Evolutionary conservation across 441 rosid species (phyloP).

Genomic region (Hura crepitans): DNA sequence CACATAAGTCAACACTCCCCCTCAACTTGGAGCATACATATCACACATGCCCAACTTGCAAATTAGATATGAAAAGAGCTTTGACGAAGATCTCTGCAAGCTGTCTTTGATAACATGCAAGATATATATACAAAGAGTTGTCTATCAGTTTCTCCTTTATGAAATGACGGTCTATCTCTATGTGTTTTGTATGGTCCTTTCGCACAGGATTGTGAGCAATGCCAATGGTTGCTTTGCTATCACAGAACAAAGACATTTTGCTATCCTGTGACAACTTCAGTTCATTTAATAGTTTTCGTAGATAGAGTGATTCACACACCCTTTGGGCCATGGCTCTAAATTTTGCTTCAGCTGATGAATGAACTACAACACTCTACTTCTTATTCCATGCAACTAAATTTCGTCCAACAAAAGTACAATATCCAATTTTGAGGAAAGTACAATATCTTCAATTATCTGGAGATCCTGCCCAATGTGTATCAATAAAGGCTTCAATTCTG

Average conservation of each 20-base stretch:
- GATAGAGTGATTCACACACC: neutral
- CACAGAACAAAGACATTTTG: neutral
- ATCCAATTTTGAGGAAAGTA: neutral
- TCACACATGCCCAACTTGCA: neutral
- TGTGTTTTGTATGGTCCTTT: neutral
- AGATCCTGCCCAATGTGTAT: neutral
- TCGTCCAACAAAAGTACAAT: neutral
- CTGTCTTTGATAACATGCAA: neutral
- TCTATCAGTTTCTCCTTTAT: neutral
- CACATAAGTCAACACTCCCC: neutral
- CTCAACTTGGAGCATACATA: neutral
- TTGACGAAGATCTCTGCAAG: neutral
- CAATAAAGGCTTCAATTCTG: no score
- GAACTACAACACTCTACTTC: neutral
- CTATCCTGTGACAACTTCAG: neutral
- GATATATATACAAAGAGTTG: neutral
- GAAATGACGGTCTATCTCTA: neutral
- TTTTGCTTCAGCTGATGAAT: neutral
- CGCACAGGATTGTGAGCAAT: neutral
- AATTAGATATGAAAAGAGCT: no score
- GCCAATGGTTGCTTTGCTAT: neutral
- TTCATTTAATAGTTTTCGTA: neutral
- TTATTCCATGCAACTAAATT: neutral
- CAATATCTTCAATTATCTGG: neutral
- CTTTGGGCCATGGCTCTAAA: neutral